Evolutionary conservation across 2,329 filamentous ascomycete genomes (phyloP).

Genomic region (Talaromyces marneffei): DNA sequence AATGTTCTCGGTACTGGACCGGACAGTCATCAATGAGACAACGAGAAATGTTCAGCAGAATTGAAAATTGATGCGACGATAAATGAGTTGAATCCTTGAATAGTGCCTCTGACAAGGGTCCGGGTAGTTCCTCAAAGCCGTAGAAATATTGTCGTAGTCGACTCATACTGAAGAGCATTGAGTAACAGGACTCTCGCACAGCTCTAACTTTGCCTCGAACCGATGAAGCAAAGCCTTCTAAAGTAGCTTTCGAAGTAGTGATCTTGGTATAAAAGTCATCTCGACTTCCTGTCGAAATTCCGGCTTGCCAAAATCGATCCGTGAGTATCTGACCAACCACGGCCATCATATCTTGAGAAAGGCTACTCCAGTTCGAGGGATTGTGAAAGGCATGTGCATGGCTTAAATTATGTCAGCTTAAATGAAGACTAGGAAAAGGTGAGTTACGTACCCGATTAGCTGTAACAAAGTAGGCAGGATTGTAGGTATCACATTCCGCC

Average conservation of each 20-base stretch:
- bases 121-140: slow-evolving; percentile 76
- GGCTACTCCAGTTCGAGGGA: slow-evolving; percentile 70
- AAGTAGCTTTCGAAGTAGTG: slow-evolving; percentile 76
- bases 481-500: slow-evolving; percentile 72
- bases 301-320: slow-evolving; percentile 96
- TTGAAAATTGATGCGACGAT: slow-evolving; percentile 87
- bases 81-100: slow-evolving; percentile 76
- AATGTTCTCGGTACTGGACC: slow-evolving; percentile 66
- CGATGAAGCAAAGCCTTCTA: slow-evolving; percentile 90
- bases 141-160: slow-evolving; percentile 84
- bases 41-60: slow-evolving; percentile 81
- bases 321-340: slow-evolving; percentile 80
- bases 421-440: background rate
- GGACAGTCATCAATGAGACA: slow-evolving; percentile 92
- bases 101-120: slow-evolving; percentile 73
- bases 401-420: slow-evolving; percentile 38
- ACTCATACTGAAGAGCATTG: slow-evolving; percentile 90
- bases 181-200: slow-evolving; percentile 88
- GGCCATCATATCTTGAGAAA: slow-evolving; percentile 68
- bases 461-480: slow-evolving; percentile 83
- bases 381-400: slow-evolving; percentile 91
- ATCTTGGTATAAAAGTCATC: slow-evolving; percentile 95
- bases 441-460: slow-evolving; percentile 58
- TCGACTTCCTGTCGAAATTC: slow-evolving; percentile 90
- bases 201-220: slow-evolving; percentile 84